Conservation (phyloP, 2,329 filamentous ascomycete species). For the Annulohypoxylon truncatum region DNA sequence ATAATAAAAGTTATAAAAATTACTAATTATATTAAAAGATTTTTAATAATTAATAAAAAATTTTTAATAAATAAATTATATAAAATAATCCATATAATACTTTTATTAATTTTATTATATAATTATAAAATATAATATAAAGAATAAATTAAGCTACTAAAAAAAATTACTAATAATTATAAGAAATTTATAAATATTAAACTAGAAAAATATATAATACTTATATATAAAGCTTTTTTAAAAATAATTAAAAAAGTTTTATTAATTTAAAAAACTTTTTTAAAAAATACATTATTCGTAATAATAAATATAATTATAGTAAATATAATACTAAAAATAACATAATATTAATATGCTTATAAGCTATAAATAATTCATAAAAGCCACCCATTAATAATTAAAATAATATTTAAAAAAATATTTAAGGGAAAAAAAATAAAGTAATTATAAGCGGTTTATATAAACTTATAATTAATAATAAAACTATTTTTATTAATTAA, state of each 20-base stretch:
- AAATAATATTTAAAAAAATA: not conserved
- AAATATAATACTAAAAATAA: not conserved
- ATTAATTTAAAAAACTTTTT: slow-evolving; percentile 6
- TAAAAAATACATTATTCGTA: not conserved
- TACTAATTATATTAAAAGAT: slow-evolving; percentile 7
- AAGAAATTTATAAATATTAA: not conserved
- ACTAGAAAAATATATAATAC: not conserved
- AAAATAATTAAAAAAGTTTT: no score
- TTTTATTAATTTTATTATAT: slow-evolving; percentile 8
- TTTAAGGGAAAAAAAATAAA: not conserved
- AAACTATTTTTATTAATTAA: not conserved
- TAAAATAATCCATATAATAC: slow-evolving; percentile 13
- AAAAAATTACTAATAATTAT: not conserved
- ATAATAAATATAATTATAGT: not conserved
- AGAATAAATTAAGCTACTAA: not conserved
- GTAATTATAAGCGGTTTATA: not conserved
- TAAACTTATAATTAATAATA: not conserved
- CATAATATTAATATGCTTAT: not conserved
- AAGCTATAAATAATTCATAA: not conserved
- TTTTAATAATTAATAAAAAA: slow-evolving; percentile 2
- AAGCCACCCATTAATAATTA: not conserved
- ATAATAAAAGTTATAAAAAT: no score
- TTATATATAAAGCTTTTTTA: slow-evolving; percentile 4
- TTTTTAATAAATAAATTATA: not conserved
- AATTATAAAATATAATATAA: slow-evolving; percentile 13